phyloP scores from a whole-genome alignment of 768 basidiomycete species.

The Kwoniella sp. region DNA sequence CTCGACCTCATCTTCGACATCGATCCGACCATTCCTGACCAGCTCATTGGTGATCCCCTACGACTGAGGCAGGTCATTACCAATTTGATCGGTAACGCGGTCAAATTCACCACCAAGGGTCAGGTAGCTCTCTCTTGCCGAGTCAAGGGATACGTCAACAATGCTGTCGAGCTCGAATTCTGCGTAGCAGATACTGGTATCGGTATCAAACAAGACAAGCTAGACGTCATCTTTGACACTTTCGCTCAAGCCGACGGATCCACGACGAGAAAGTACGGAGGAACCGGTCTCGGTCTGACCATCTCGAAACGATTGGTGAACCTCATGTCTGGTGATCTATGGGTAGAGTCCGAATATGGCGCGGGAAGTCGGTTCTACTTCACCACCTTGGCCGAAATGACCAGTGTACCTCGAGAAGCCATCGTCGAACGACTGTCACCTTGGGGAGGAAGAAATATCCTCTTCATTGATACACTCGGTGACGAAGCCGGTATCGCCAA shows the following conservation, averaged over 20 bases:
- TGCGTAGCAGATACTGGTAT: constrained; percentile 98
- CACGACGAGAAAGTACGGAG: constrained; percentile 97
- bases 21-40: constrained; percentile 92
- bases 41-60: constrained; percentile 93
- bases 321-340: constrained; percentile 98
- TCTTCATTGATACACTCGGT: constrained; percentile 83
- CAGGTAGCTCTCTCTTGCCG: constrained; percentile 87
- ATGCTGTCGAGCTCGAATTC: constrained; percentile 88
- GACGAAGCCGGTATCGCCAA: constrained; percentile 76
- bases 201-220: constrained; percentile 96
- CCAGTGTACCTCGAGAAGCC: constrained; percentile 33
- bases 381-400: constrained; percentile 63
- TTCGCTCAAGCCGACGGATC: constrained; percentile 99
- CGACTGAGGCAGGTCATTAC: constrained; percentile 72
- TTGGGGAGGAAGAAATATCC: constrained; percentile 81
- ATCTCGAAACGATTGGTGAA: constrained; percentile 96
- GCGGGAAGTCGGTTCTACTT: constrained; percentile 86
- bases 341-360: constrained; percentile 94
- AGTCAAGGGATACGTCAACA: constrained; percentile 64
- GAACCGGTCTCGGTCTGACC: constrained; percentile 91
- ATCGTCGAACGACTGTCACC: constrained; percentile 59
- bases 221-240: constrained; percentile 97
- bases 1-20: constrained; percentile 95
- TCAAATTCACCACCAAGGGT: constrained; percentile 96
- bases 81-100: constrained; percentile 68